These are phyloP conservation scores for Sporisorium iseilematis-ciliati DNA, from an alignment of 1,284 basidiomycete species.

Conservation along the genomic window DNA sequence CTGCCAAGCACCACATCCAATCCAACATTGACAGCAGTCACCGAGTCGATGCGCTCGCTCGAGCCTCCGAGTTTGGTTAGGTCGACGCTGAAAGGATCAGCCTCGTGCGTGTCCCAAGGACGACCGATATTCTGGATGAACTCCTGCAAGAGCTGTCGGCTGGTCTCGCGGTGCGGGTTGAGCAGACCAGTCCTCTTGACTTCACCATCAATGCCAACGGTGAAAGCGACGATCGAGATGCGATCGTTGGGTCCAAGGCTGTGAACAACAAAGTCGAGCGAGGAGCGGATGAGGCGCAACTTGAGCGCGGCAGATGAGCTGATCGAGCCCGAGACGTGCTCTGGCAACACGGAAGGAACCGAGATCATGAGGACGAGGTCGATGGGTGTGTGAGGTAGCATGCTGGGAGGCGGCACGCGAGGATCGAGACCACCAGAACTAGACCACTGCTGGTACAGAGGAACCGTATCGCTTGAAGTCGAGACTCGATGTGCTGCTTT, in stretches of 20 bases:
- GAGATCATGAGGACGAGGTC: constrained; percentile 93
- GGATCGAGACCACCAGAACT: constrained; percentile 64
- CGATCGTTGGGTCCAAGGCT: constrained; percentile 62
- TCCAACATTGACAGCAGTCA: constrained; percentile 65
- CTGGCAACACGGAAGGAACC: constrained; percentile 74
- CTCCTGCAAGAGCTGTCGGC: constrained; percentile 45
- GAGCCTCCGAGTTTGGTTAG: constrained; percentile 56
- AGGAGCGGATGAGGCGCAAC: constrained; percentile 60
- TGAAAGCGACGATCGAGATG: constrained; percentile 59
- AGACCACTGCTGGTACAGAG: constrained; percentile 59
- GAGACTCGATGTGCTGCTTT: constrained; percentile 24
- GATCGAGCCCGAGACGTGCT: constrained; percentile 72
- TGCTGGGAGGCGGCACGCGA: constrained; percentile 53
- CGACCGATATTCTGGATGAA: constrained; percentile 60
- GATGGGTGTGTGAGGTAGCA: constrained; percentile 82
- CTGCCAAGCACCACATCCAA: constrained; percentile 92
- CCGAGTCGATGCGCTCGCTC: constrained; percentile 60
- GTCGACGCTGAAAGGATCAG: constrained; percentile 60
- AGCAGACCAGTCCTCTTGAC: constrained; percentile 60
- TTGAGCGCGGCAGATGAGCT: constrained; percentile 78
- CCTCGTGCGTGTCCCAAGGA: constrained; percentile 51
- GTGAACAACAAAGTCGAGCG: constrained; percentile 63
- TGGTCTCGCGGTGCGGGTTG: constrained; percentile 48
- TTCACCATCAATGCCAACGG: constrained; percentile 54
- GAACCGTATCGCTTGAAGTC: constrained; percentile 30